Evolutionary conservation across 1,139 yeast genomes (phyloP), one percentile per base, ranked within the genome.

Genomic region (Yamadazyma spencermartinsiae): DNA sequence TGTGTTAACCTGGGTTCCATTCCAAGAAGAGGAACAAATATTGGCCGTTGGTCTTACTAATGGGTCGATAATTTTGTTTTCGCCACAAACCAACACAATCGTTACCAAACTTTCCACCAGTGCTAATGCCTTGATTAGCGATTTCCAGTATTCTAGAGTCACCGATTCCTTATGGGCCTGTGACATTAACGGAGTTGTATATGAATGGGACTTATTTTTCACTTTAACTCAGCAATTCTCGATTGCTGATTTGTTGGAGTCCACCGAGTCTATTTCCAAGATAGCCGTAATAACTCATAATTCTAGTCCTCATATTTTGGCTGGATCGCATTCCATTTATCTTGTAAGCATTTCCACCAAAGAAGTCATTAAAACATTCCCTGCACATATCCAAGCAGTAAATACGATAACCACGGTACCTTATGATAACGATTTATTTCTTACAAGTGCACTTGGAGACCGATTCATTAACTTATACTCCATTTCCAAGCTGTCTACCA

Each of bases 401-500:
- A 72, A 67, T 45, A 56, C 79, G 10, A 63, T 79, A 15, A 40
- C 68, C 23, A 60, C 74, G 5, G 56, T 75, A 12, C 49, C 58
- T 2, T 35, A 34, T 4, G 59, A 67, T 35, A 55, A 63, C 5
- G 79, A 72, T 36, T 60, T 66, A 31, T 75, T 86, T 48, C 56
- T 86, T 38, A 80, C 92, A 1, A 79, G 84, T 41, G 94, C 96
- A 1, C 66, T 65, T 26, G 81, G 80, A 44, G 97, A 89, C 58
- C 74, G 96, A 50, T 87, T 86, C 56, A 71, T 88, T 50, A 88
- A 86, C 56, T 65, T 86, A 40, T 80, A 83, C 53, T 80, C 83
- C 13, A 47, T 80, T 8, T 50, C 64, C 9, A 65, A 65, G 38
- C 63, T 63, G 32, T 54, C 74, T 9, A 64, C 77, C 9, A 61